phyloP scores from a whole-genome alignment of 2,329 filamentous ascomycete species.

The Leptosphaerulina australis region DNA sequence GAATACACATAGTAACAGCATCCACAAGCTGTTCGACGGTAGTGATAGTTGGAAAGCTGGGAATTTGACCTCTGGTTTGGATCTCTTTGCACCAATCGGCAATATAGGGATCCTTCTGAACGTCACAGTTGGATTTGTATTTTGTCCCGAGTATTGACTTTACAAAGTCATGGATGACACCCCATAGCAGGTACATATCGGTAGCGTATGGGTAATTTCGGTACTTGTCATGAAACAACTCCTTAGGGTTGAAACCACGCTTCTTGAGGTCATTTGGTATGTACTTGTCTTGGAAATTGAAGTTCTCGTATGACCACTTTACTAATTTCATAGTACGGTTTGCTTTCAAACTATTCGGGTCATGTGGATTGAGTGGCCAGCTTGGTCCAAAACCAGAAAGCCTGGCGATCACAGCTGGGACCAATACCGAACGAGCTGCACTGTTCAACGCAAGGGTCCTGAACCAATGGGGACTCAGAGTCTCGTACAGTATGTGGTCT shows the following conservation, averaged over 20 bases:
- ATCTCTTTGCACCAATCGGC: constrained; percentile 10
- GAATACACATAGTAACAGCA: constrained; percentile 17
- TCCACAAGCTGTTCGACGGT: constrained; percentile 7
- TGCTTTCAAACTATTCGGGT: not conserved
- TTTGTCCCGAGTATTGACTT: constrained; percentile 5
- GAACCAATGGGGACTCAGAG: constrained; percentile 17
- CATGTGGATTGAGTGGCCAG: not conserved
- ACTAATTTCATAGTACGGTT: constrained; percentile 7
- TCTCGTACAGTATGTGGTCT: constrained; percentile 13
- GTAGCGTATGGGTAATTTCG: constrained; percentile 17
- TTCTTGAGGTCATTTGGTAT: constrained; percentile 13
- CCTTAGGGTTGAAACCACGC: constrained; percentile 9
- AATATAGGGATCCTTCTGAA: constrained; percentile 5
- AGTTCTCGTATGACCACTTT: constrained; percentile 13
- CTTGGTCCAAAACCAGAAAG: constrained; percentile 13
- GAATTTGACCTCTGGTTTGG: constrained; percentile 6
- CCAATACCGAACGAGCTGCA: constrained; percentile 11
- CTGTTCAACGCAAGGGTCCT: constrained; percentile 13
- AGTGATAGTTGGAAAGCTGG: constrained; percentile 11
- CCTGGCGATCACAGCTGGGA: constrained; percentile 7
- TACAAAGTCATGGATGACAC: constrained; percentile 12
- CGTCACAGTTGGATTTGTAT: constrained; percentile 13
- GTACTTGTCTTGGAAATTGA: constrained; percentile 18
- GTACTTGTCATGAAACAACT: constrained; percentile 6
- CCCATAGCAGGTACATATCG: constrained; percentile 16